These are phyloP conservation scores for Canavalia ensiformis DNA, from an alignment of 306 rosid genomes.

Conservation along the genomic window DNA sequence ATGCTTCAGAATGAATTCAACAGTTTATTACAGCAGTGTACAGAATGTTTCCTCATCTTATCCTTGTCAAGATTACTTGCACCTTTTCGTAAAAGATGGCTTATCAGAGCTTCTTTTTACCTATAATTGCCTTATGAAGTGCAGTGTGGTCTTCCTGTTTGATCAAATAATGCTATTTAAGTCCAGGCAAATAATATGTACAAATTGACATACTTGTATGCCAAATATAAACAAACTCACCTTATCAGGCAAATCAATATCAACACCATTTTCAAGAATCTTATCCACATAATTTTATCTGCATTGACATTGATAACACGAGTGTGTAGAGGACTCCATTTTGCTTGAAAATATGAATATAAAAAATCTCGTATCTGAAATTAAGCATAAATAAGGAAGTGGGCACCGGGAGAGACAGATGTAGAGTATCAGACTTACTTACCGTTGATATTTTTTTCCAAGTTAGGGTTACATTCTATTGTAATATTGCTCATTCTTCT, in stretches of 20 bases:
- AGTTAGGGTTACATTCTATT: conserved; percentile 66
- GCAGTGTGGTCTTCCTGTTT: conserved; percentile 90
- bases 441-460: conserved; percentile 82
- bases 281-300: conserved; percentile 70
- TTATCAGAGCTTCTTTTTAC: conserved; percentile 83
- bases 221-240: conserved; percentile 48
- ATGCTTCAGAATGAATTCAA: conserved; percentile 25
- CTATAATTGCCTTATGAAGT: conserved; percentile 87
- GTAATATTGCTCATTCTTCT: conserved; percentile 79
- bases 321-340: conserved; percentile 86
- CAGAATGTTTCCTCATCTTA: conserved; percentile 59
- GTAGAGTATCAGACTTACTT: conserved; percentile 44
- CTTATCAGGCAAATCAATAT: conserved; percentile 68
- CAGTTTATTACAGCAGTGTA: conserved; percentile 21
- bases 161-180: conserved; percentile 49
- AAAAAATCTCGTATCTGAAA: not conserved
- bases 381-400: conserved; percentile 23
- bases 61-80: conserved; percentile 88
- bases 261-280: conserved; percentile 75
- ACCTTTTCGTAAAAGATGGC: conserved; percentile 94
- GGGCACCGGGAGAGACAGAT: conserved; percentile 32
- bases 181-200: conserved; percentile 20
- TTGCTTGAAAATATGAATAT: conserved; percentile 59
- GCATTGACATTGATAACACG: conserved; percentile 70
- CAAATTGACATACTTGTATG: conserved; percentile 3